Percentiles rank a stretch among this genome's conserved stretches.
phyloP scores from a whole-genome alignment of 306 rosid species.

The Sindora glabra region DNA sequence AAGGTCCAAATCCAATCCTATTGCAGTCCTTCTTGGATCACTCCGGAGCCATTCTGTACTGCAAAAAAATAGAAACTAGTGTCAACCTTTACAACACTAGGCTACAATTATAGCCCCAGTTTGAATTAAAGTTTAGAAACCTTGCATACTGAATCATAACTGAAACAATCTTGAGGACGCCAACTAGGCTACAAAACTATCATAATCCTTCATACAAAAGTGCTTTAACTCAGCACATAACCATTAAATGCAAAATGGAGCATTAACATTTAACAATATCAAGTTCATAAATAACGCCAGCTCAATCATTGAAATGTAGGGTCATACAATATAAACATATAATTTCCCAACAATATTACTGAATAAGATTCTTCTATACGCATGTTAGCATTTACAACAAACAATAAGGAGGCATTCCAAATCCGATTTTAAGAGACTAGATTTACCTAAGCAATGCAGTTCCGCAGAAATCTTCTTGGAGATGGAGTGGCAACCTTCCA shows the following conservation, averaged over 20 bases:
- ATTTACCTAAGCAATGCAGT: conserved; percentile 77
- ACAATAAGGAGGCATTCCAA: not conserved
- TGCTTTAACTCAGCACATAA: not conserved
- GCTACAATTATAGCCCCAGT: not conserved
- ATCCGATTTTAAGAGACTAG: not conserved
- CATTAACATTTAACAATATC: not conserved
- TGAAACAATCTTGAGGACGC: not conserved
- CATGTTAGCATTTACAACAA: too few species aligned
- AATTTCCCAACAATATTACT: not conserved
- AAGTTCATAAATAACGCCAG: not conserved
- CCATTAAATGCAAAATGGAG: not conserved
- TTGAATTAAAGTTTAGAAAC: not conserved
- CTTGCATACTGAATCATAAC: not conserved
- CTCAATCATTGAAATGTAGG: not conserved
- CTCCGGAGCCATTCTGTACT: conserved; percentile 79
- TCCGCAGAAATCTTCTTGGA: conserved; percentile 93
- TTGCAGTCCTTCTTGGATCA: conserved; percentile 68
- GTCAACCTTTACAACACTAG: too few species aligned
- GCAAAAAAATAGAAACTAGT: conserved; percentile 19
- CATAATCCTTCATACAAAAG: not conserved
- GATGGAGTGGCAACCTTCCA: conserved; percentile 80
- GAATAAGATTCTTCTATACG: too few species aligned
- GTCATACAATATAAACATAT: too few species aligned
- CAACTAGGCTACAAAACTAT: not conserved
- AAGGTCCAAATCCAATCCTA: conserved; percentile 76